Evolutionary conservation across 208 protist species (phyloP), one percentile per base, ranked within the genome.

Genomic region (Acanthamoeba triangularis): DNA sequence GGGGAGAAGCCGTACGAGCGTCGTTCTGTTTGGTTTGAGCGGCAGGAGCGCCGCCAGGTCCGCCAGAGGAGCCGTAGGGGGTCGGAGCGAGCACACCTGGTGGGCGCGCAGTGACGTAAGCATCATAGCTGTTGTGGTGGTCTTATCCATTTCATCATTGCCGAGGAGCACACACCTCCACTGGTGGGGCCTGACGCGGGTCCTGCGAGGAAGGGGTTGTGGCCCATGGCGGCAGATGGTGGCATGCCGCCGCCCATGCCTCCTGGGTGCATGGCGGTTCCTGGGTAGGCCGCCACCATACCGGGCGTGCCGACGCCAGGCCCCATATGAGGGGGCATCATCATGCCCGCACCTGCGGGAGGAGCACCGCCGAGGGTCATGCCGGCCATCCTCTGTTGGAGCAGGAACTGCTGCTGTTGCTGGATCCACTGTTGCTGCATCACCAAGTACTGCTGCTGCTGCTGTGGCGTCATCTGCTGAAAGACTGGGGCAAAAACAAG

Each of bases 391-490:
- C 49, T n/a, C 44, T 92, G 85, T 59, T 92, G 85, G 33, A 74
- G 54, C 85, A 92, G 10, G n/a, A 92, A 37, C 63, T 92, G 85
- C 61, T 92, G 85, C 63, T 92, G n/a, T n/a, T n/a, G 85, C 35
- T 92, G 85, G n/a, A 92, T 92, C 85, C 85, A 92, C 44, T 92
- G 85, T 41, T 92, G 85, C 41, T 92, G 85, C 85, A 74, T 49
- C 20, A 35, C 20, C 33, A 92, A 54, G 85, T 92, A 92, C 35
- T 67, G 59, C 13, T 92, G 85, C 35, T 92, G 85, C 85, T 92
- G 85, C 20, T 37, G 30, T 74, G 85, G 85, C 18, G 85, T 0
- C 85, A 92, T 92, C 30, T 92, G 85, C 52, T 92, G 85, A 59
- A 92, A 92, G 6, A 74, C 85, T 92, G 35, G 6, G 37, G 37